Conservation (phyloP, 2,329 filamentous ascomycete genomes). For the Nigrograna mackinnonii region DNA sequence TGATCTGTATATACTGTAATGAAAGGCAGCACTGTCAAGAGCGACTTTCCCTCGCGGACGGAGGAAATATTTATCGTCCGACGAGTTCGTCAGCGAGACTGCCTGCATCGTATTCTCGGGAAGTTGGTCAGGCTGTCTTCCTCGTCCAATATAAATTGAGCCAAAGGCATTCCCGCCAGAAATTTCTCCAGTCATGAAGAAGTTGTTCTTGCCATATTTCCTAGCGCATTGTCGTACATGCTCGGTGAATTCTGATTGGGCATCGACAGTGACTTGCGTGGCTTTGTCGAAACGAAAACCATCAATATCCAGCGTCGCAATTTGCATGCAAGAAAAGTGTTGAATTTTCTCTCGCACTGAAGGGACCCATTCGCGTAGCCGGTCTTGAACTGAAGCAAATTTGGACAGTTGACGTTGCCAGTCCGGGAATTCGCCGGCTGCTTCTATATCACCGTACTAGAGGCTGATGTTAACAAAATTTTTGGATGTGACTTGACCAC, state of each 20-base stretch:
- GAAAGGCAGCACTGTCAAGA: not conserved
- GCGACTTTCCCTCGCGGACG: not conserved
- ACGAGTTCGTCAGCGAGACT: not conserved
- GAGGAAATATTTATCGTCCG: not conserved
- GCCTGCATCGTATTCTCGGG: not conserved
- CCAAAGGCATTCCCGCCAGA: not conserved
- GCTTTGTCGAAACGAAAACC: not conserved
- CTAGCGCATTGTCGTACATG: not conserved
- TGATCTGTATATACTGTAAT: slow-evolving; percentile 1
- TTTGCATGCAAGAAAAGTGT: slow-evolving; percentile 1
- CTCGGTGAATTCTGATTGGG: not conserved
- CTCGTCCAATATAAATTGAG: not conserved
- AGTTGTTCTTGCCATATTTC: not conserved
- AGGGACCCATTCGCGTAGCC: not conserved
- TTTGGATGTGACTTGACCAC: no score
- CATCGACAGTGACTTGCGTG: not conserved
- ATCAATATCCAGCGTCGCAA: not conserved
- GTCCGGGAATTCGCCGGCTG: not conserved
- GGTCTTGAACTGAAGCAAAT: not conserved
- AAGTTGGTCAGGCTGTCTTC: not conserved
- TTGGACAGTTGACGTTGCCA: not conserved
- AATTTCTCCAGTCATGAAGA: not conserved
- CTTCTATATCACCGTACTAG: not conserved
- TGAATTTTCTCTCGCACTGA: not conserved
- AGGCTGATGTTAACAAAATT: no score